Evolutionary conservation across 225 moss, liverwort and hornwort genomes (phyloP).

Genomic region (Sphagnum contortum): DNA sequence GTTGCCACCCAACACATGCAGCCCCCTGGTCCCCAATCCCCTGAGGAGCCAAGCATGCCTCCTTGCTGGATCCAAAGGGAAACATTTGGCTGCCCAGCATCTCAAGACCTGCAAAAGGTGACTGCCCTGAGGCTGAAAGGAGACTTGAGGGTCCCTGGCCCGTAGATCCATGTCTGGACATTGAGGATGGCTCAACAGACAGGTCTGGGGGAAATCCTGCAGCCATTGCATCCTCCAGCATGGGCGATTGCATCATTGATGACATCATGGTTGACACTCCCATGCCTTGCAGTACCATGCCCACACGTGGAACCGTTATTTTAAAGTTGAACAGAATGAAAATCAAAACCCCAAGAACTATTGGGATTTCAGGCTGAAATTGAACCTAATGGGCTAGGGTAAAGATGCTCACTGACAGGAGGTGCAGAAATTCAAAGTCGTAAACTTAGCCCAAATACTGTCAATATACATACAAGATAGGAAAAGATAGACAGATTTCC

Average conservation of each 20-base stretch:
- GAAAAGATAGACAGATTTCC: no score
- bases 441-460: no score
- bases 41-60: slow-evolving; percentile 50
- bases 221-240: slow-evolving; percentile 86
- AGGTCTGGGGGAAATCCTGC: slow-evolving; percentile 91
- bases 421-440: no score
- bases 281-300: slow-evolving; percentile 17
- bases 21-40: slow-evolving; percentile 74
- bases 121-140: slow-evolving; percentile 63
- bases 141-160: slow-evolving; percentile 55
- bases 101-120: slow-evolving; percentile 83
- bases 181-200: slow-evolving; percentile 82
- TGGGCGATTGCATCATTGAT: slow-evolving; percentile 58
- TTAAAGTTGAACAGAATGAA: slow-evolving; percentile 1
- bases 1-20: slow-evolving; percentile 61
- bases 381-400: no score
- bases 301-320: slow-evolving; percentile 12
- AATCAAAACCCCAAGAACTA: no score
- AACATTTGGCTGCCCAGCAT: slow-evolving; percentile 76
- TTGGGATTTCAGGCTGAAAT: no score
- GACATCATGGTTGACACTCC: slow-evolving; percentile 53
- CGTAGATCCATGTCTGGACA: slow-evolving; percentile 64
- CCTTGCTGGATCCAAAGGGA: slow-evolving; percentile 69
- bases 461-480: no score
- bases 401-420: no score